Evolutionary conservation across 73 alveolate genomes (phyloP).

Genomic region (Diophrys appendiculata): DNA sequence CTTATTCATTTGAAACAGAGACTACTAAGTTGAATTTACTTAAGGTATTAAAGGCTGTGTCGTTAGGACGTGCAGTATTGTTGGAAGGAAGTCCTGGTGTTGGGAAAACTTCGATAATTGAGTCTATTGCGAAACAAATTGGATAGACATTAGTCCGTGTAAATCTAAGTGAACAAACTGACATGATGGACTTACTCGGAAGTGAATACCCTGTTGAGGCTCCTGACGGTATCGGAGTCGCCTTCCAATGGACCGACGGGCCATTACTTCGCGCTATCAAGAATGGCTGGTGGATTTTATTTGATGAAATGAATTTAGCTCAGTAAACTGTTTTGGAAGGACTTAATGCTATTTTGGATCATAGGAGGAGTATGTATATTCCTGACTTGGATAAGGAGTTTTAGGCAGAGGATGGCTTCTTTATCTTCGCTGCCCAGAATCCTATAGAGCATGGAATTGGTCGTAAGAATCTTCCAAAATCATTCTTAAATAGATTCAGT

Average conservation of each 20-base stretch:
- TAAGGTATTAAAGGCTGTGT: constrained; percentile 79
- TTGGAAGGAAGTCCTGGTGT: constrained; percentile 95
- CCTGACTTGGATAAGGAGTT: constrained; percentile 96
- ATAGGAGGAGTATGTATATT: constrained; percentile 89
- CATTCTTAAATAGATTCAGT: constrained; percentile 97
- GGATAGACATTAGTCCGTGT: constrained; percentile 76
- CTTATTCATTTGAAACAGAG: constrained; percentile 74
- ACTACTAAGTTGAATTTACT: constrained; percentile 66
- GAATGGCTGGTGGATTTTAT: constrained; percentile 91
- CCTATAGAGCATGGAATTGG: constrained; percentile 97
- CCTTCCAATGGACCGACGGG: constrained; percentile 95
- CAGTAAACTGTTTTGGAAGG: constrained; percentile 97
- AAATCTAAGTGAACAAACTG: constrained; percentile 84
- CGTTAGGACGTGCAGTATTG: constrained; percentile 77
- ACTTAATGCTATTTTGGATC: constrained; percentile 97
- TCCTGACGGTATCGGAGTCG: constrained; percentile 53
- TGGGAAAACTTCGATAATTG: constrained; percentile 85
- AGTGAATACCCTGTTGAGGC: constrained; percentile 91
- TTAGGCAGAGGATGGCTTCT: constrained; percentile 86
- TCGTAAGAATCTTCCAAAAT: constrained; percentile 97
- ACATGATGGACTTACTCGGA: constrained; percentile 97
- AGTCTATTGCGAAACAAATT: constrained; percentile 74
- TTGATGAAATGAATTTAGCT: constrained; percentile 95
- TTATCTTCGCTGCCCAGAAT: constrained; percentile 94
- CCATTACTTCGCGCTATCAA: constrained; percentile 88